These are phyloP conservation scores for Nemania sp. DNA, from an alignment of 2,329 filamentous ascomycete genomes.

Conservation along the genomic window DNA sequence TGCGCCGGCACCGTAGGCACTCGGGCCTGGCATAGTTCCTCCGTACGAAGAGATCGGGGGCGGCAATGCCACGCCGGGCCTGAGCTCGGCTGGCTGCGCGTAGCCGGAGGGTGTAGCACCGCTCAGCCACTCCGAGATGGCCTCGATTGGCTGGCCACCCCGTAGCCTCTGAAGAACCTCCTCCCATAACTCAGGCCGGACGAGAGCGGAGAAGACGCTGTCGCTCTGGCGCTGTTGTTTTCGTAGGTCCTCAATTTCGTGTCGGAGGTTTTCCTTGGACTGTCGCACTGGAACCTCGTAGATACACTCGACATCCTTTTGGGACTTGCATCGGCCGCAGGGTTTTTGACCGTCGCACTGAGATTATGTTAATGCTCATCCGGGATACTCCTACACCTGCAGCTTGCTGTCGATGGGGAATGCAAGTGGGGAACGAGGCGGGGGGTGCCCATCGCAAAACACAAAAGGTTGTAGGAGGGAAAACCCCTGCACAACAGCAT, in stretches of 20 bases:
- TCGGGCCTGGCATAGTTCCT: slow-evolving; percentile 35
- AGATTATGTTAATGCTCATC: slow-evolving; percentile 16
- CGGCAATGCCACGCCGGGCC: slow-evolving; percentile 46
- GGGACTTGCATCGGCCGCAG: slow-evolving; percentile 66
- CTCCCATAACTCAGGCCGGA: slow-evolving; percentile 63
- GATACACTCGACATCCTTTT: slow-evolving; percentile 67
- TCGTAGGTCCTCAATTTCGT: slow-evolving; percentile 69
- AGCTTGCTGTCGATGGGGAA: not conserved
- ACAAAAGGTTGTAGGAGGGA: not conserved
- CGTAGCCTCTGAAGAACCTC: slow-evolving; percentile 67
- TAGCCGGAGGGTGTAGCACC: slow-evolving; percentile 51
- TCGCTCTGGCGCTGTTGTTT: slow-evolving; percentile 67
- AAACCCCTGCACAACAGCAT: not conserved
- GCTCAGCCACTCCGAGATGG: slow-evolving; percentile 67
- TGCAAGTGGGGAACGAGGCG: slow-evolving; percentile 10
- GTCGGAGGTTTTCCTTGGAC: slow-evolving; percentile 71
- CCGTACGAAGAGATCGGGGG: slow-evolving; percentile 47
- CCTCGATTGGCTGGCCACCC: slow-evolving; percentile 65
- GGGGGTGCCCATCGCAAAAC: not conserved
- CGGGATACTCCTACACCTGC: slow-evolving; percentile 44
- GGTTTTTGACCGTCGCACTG: slow-evolving; percentile 70
- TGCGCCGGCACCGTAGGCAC: slow-evolving; percentile 48
- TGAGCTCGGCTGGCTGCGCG: slow-evolving; percentile 44
- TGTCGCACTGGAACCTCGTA: slow-evolving; percentile 73
- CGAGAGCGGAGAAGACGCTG: slow-evolving; percentile 66